Conservation (phyloP, 1,139 yeast genomes). For the Candida sp. region DNA sequence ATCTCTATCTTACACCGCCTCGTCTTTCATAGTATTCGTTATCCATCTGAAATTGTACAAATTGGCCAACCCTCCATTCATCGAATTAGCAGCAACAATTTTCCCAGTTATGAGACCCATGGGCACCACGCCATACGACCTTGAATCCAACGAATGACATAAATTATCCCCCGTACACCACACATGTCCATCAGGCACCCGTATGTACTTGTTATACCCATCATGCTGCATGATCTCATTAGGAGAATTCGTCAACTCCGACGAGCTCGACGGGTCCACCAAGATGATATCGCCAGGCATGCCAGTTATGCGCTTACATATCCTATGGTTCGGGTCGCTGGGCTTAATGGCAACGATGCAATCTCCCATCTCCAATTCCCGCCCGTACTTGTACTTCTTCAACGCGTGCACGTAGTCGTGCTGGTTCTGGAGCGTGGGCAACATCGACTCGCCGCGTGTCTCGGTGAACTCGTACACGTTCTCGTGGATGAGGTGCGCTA, state of each 20-base stretch:
- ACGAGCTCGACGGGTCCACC: slow-evolving; percentile 77
- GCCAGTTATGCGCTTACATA: slow-evolving; percentile 92
- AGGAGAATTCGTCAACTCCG: slow-evolving; percentile 49
- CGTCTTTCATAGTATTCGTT: slow-evolving; percentile 41
- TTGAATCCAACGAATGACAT: slow-evolving; percentile 86
- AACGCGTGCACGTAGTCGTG: slow-evolving; percentile 84
- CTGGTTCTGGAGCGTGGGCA: slow-evolving; percentile 79
- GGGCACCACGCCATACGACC: slow-evolving; percentile 89
- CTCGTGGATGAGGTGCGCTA: slow-evolving; percentile 68
- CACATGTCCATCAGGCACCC: slow-evolving; percentile 88
- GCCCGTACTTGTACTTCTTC: slow-evolving; percentile 62
- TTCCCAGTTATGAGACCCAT: slow-evolving; percentile 89
- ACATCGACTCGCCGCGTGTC: slow-evolving; percentile 94
- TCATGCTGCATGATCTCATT: slow-evolving; percentile 35
- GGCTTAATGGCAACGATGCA: slow-evolving; percentile 90
- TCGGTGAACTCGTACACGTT: slow-evolving; percentile 78
- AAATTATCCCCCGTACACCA: slow-evolving; percentile 98
- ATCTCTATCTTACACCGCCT: slow-evolving; percentile 5
- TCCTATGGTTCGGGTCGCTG: slow-evolving; percentile 83
- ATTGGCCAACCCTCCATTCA: slow-evolving; percentile 41
- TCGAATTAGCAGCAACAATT: slow-evolving; percentile 68
- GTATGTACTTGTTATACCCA: slow-evolving; percentile 62
- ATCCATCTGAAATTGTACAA: slow-evolving; percentile 61
- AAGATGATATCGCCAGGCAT: slow-evolving; percentile 92
- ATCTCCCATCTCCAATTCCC: slow-evolving; percentile 77